Percentiles rank a stretch among this genome's conserved stretches.
These are phyloP conservation scores for Hirsutella minnesotensis DNA, from an alignment of 2,329 filamentous ascomycete species.

Conservation along the genomic window DNA sequence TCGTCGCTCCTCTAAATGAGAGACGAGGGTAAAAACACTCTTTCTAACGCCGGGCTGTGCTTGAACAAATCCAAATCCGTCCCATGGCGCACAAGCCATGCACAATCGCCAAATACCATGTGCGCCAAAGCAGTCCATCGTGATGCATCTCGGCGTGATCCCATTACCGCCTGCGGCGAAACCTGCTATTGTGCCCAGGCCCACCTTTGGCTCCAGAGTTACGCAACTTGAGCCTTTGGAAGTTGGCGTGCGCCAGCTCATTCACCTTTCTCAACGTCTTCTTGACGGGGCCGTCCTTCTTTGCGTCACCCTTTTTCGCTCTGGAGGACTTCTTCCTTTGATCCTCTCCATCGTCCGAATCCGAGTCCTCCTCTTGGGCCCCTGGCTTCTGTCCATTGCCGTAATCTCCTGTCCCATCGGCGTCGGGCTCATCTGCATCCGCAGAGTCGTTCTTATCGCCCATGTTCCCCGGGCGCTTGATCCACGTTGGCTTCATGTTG, in stretches of 20 bases:
- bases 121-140: too few relatives aligned
- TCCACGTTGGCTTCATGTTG: slow-evolving; percentile 47
- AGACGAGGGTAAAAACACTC: too few relatives aligned
- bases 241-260: slow-evolving; percentile 53
- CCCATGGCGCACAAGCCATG: too few relatives aligned
- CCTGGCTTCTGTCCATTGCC: neutral
- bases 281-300: slow-evolving; percentile 33
- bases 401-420: slow-evolving; percentile 16
- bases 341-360: neutral
- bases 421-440: slow-evolving; percentile 20
- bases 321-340: neutral
- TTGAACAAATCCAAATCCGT: too few relatives aligned
- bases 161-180: slow-evolving; percentile 34
- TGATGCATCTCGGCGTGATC: too few relatives aligned
- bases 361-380: neutral
- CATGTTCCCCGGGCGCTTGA: slow-evolving; percentile 31
- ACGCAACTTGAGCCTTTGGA: slow-evolving; percentile 51
- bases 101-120: too few relatives aligned
- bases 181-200: slow-evolving; percentile 43
- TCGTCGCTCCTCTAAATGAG: too few relatives aligned
- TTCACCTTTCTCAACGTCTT: slow-evolving; percentile 49
- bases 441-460: slow-evolving; percentile 15
- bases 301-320: slow-evolving; percentile 16
- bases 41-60: too few relatives aligned
- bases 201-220: slow-evolving; percentile 53